These are phyloP conservation scores for Coemansia sp. DNA, from an alignment of 192 early-diverging fungal genomes.

Conservation along the genomic window DNA sequence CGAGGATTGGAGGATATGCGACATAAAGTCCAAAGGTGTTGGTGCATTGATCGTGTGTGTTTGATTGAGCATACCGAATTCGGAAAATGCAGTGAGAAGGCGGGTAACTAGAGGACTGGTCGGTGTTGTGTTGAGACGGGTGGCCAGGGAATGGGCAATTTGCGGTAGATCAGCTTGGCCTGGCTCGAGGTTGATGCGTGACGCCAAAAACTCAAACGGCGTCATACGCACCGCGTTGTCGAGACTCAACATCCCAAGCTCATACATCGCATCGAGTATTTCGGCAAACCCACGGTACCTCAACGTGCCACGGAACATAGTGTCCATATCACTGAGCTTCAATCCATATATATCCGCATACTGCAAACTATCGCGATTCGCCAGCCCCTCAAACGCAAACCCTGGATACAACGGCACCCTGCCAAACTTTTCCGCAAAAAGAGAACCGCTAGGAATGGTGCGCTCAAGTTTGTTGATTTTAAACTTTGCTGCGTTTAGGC, in stretches of 20 bases:
- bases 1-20: constrained; percentile 71
- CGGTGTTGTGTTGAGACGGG: constrained; percentile 7
- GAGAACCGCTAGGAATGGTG: constrained; percentile 63
- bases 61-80: constrained; percentile 44
- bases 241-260: constrained; percentile 74
- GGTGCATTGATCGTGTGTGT: constrained; percentile 19
- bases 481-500: constrained; percentile 80
- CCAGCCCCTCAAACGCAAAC: constrained; percentile 89
- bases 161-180: not conserved
- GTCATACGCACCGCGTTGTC: constrained; percentile 24
- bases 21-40: constrained; percentile 80
- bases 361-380: constrained; percentile 90
- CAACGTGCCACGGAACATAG: constrained; percentile 95
- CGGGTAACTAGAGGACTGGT: constrained; percentile 52
- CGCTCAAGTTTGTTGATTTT: constrained; percentile 67
- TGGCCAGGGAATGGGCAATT: constrained; percentile 6
- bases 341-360: constrained; percentile 88
- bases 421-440: constrained; percentile 71
- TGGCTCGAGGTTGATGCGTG: constrained; percentile 7
- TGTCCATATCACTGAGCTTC: constrained; percentile 68
- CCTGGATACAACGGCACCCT: constrained; percentile 80
- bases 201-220: constrained; percentile 16
- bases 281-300: constrained; percentile 90
- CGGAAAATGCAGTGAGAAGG: constrained; percentile 60
- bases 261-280: constrained; percentile 75